Percentiles rank a stretch among this genome's conserved stretches.
Conservation (phyloP, 2,329 filamentous ascomycete species). For the Akanthomyces dipterigenus region DNA sequence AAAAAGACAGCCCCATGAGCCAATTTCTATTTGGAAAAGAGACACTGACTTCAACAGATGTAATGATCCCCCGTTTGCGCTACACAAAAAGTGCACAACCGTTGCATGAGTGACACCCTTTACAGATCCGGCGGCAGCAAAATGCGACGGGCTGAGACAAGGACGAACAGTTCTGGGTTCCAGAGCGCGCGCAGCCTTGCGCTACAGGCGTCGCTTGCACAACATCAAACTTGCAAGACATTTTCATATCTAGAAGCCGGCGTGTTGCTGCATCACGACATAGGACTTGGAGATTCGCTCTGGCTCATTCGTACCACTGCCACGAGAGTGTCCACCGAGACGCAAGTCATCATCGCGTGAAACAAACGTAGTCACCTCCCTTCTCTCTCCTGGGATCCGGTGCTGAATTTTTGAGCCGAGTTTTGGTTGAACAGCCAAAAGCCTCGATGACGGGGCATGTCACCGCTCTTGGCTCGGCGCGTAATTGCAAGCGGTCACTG, state of each 20-base stretch:
- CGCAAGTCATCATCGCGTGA: not conserved
- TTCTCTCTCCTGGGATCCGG: not conserved
- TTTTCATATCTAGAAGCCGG: not conserved
- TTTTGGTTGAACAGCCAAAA: not conserved
- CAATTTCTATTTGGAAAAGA: too few species aligned
- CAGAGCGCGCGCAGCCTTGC: not conserved
- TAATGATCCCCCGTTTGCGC: too few species aligned
- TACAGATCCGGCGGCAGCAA: not conserved
- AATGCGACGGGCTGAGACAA: not conserved
- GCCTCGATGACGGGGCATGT: not conserved
- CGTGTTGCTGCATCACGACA: not conserved
- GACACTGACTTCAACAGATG: not conserved
- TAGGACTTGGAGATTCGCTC: not conserved
- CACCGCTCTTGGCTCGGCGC: conserved; percentile 1
- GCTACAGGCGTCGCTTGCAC: not conserved
- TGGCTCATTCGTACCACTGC: not conserved
- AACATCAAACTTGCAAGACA: not conserved
- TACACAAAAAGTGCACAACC: not conserved
- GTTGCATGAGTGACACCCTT: not conserved
- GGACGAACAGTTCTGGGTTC: not conserved
- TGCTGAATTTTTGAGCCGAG: not conserved
- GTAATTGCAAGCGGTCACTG: not conserved
- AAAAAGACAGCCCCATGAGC: too few species aligned
- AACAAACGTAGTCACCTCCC: not conserved
- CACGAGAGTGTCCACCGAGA: not conserved